Percentiles rank a stretch among this genome's conserved stretches.
phyloP scores from a whole-genome alignment of 805 yeast species.

The Huiozyma naganishii region DNA sequence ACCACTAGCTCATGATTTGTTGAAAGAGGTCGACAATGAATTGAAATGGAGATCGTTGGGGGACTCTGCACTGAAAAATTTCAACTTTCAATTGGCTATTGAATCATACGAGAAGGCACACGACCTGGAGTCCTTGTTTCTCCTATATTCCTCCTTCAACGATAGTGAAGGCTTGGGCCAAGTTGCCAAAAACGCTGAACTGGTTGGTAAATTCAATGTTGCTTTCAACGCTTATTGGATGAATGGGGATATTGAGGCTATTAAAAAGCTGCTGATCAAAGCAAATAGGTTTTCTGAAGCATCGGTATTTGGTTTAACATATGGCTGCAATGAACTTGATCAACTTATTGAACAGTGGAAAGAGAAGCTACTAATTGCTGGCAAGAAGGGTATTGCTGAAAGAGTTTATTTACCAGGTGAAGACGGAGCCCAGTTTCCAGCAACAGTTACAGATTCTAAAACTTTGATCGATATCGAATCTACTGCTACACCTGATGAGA shows the following conservation, averaged over 20 bases:
- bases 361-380: slow-evolving; percentile 36
- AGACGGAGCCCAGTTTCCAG: slow-evolving; percentile 25
- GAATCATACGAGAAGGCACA: slow-evolving; percentile 68
- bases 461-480: slow-evolving; percentile 34
- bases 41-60: slow-evolving; percentile 89
- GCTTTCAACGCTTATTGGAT: slow-evolving; percentile 91
- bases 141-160: slow-evolving; percentile 75
- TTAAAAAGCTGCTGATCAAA: slow-evolving; percentile 53
- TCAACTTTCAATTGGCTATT: slow-evolving; percentile 75
- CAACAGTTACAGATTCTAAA: slow-evolving; percentile 8
- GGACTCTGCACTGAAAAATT: slow-evolving; percentile 66
- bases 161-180: slow-evolving; percentile 46
- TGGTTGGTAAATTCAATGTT: slow-evolving; percentile 72
- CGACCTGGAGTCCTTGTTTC: slow-evolving; percentile 72
- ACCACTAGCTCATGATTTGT: slow-evolving; percentile 57
- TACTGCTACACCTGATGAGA: slow-evolving; percentile 15
- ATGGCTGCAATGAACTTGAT: slow-evolving; percentile 40
- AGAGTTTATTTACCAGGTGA: slow-evolving; percentile 41
- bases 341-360: slow-evolving; percentile 59
- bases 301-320: slow-evolving; percentile 65
- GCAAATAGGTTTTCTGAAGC: slow-evolving; percentile 78
- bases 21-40: slow-evolving; percentile 41
- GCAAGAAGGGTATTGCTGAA: slow-evolving; percentile 49
- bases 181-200: slow-evolving; percentile 58
- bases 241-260: slow-evolving; percentile 55